These are phyloP conservation scores for Ramaria rubella DNA, from an alignment of 768 basidiomycete species.

Conservation along the genomic window DNA sequence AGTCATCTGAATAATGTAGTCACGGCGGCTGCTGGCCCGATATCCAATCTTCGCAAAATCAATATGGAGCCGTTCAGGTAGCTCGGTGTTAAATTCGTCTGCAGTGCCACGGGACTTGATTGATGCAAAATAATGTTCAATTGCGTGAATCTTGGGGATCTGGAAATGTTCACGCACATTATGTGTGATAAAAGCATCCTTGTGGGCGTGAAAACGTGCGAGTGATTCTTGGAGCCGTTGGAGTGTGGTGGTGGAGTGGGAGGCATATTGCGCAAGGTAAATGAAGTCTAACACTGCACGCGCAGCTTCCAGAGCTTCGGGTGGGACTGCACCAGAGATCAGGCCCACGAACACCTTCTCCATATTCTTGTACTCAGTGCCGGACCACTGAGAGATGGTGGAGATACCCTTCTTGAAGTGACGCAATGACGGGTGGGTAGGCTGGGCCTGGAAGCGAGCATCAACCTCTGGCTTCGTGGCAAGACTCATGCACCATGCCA, in stretches of 20 bases:
- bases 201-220: constrained; percentile 23
- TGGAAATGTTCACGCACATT: constrained; percentile 18
- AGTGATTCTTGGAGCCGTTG: constrained; percentile 20
- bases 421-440: constrained; percentile 26
- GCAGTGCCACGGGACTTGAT: constrained; percentile 19
- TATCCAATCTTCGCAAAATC: constrained; percentile 33
- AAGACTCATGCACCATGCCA: constrained; percentile 19
- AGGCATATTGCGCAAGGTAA: constrained; percentile 24
- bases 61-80: constrained; percentile 34
- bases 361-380: constrained; percentile 35
- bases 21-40: constrained; percentile 19
- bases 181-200: constrained; percentile 25
- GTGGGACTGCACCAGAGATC: constrained; percentile 8
- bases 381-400: constrained; percentile 36
- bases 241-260: constrained; percentile 26
- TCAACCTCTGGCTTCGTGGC: constrained; percentile 31
- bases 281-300: constrained; percentile 30
- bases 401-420: constrained; percentile 41
- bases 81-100: constrained; percentile 24
- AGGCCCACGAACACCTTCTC: constrained; percentile 24
- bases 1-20: constrained; percentile 20
- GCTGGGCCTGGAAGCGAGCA: constrained; percentile 26
- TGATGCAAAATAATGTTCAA: constrained; percentile 17
- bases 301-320: constrained; percentile 20
- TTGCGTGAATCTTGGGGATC: constrained; percentile 19